Evolutionary conservation across 495 filamentous ascomycete species (phyloP), one percentile per base, ranked within the genome.

Genomic region (Aspergillus conjunctus): DNA sequence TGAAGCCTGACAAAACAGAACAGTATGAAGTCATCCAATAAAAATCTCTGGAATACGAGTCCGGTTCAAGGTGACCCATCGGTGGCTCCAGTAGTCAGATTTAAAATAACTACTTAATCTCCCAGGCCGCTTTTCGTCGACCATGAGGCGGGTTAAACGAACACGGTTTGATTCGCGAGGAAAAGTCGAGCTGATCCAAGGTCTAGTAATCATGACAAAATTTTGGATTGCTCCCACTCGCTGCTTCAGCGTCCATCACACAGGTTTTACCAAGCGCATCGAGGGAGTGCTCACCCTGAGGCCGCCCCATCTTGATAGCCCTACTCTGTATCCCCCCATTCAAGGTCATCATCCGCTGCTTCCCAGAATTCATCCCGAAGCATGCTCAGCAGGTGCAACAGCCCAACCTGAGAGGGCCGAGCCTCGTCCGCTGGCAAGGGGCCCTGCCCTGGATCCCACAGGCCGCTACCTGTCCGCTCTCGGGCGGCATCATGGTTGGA

Each of bases 381-480:
- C 65, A 76, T 69, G 34, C 62, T 70, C 31, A 74, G 45, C 51
- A 76, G 51, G 20, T 73, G 68, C 15, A 74, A 53, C 14, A 76
- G 51, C 0, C 61, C 66, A 1, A 70, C 66, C 50, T 66, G 70
- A 4, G 71, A 68, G 2, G 56, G 64, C 59, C 61, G 64, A 5
- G 58, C 41, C 0, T 65, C 70, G 15, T 66, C 61, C 0, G 54
- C 43, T 2, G 61, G 60, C 3, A 56, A 50, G 20, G 59, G 51
- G 2, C 51, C 50, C 17, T 54, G 30, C n/a, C 58, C 39, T 8
- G 33, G 14, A 31, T 59, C 51, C 46, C 62, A 66, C 21, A 64
- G 50, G 21, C 62, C 56, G 34, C 51, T 62, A 3, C 8, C 22
- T 5, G 12, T 34, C 41, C 22, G 48, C 43, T 7, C 54, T 31